A percentile compares a stretch with the other conserved stretches of the same genome.
Evolutionary conservation across 2,329 filamentous ascomycete species (phyloP).

Genomic region (Fusarium mangiferae): DNA sequence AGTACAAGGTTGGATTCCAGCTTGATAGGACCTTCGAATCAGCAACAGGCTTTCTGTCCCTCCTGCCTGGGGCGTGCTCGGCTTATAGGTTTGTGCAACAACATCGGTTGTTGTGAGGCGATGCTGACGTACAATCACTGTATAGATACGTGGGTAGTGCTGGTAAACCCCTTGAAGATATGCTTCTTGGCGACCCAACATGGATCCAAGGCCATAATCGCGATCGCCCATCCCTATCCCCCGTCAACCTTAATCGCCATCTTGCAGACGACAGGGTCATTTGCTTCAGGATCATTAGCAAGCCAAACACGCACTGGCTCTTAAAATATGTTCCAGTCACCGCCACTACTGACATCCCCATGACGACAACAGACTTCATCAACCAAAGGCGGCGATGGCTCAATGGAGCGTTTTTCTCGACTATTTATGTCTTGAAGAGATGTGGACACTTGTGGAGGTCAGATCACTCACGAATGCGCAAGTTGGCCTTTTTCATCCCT

Average conservation of each 20-base stretch:
- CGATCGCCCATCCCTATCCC: neutral
- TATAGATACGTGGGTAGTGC: neutral
- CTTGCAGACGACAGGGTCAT: constrained; percentile 1
- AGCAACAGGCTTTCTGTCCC: neutral
- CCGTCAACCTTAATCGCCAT: neutral
- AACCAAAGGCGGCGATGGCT: constrained; percentile 4
- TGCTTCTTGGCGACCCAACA: constrained; percentile 9
- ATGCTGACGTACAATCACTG: fast-evolving
- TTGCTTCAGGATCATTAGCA: constrained; percentile 3
- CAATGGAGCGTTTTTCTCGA: constrained; percentile 1
- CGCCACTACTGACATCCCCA: neutral
- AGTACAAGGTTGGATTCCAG: constrained; percentile 5
- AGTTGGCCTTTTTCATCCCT: neutral
- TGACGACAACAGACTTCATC: neutral
- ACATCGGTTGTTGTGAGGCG: fast-evolving
- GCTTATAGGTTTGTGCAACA: neutral
- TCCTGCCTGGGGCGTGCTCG: neutral
- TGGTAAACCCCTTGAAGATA: neutral
- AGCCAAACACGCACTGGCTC: neutral
- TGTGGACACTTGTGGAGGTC: neutral
- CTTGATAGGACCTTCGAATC: constrained; percentile 5
- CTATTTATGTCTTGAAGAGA: constrained; percentile 5
- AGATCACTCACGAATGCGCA: neutral
- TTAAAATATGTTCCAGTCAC: neutral
- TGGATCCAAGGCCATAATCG: neutral